Conservation (phyloP, 2,329 filamentous ascomycete species). For the Penicillium aurantiogriseum region DNA sequence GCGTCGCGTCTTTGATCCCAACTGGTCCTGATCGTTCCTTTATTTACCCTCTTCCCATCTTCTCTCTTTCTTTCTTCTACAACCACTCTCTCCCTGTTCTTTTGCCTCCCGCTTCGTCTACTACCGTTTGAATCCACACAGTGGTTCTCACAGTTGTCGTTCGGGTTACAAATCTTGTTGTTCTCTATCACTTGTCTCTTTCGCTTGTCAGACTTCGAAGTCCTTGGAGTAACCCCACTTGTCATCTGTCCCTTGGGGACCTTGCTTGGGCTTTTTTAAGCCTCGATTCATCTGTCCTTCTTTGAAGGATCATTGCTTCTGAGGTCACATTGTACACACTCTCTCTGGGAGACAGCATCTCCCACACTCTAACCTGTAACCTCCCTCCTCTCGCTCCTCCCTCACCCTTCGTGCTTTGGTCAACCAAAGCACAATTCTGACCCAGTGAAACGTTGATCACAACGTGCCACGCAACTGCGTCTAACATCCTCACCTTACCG, state of each 20-base stretch:
- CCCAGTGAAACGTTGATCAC: not conserved
- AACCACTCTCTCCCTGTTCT: no score
- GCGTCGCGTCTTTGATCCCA: not conserved
- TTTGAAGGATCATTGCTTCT: not conserved
- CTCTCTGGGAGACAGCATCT: not conserved
- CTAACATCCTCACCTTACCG: no score
- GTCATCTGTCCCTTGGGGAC: not conserved
- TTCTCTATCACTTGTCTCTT: not conserved
- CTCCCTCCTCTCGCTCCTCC: not conserved
- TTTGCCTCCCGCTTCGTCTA: not conserved
- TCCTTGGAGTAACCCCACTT: not conserved
- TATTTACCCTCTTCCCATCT: not conserved
- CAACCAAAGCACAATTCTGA: not conserved
- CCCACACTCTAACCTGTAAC: not conserved
- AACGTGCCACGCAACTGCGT: not conserved
- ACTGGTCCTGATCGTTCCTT: not conserved
- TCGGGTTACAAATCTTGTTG: not conserved
- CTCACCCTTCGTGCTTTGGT: not conserved
- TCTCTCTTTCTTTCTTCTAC: not conserved
- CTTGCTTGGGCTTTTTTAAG: not conserved
- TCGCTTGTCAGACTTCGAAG: not conserved
- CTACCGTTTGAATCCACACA: not conserved
- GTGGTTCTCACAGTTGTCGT: not conserved
- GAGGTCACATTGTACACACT: not conserved
- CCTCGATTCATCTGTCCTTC: not conserved